A percentile compares a stretch with the other conserved stretches of the same genome.
These are phyloP conservation scores for Physcomitrellopsis africana DNA, from an alignment of 225 moss, liverwort and hornwort species.

Conservation along the genomic window DNA sequence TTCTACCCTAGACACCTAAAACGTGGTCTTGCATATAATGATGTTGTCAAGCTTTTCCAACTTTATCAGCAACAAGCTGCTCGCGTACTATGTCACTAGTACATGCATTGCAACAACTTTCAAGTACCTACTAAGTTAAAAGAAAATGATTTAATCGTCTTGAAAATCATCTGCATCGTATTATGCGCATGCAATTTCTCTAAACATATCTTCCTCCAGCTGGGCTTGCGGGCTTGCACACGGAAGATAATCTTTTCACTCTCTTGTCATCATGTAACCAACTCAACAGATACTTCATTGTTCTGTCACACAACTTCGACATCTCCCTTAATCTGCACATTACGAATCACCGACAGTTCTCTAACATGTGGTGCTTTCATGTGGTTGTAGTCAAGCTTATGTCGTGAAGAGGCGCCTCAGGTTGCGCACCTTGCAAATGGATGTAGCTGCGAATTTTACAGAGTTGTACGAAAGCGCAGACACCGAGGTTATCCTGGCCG, in stretches of 20 bases:
- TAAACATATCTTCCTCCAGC: too few relatives aligned
- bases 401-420: conserved; percentile 81
- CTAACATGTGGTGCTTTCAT: conserved; percentile 8
- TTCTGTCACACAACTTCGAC: too few relatives aligned
- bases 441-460: conserved; percentile 67
- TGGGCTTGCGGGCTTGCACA: too few relatives aligned
- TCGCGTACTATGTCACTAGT: too few relatives aligned
- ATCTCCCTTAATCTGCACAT: too few relatives aligned
- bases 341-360: background rate
- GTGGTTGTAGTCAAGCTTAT: conserved; percentile 67
- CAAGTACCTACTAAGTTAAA: too few relatives aligned
- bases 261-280: too few relatives aligned
- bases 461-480: conserved; percentile 88
- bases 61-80: too few relatives aligned
- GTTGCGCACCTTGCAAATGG: conserved; percentile 83
- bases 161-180: conserved; percentile 1
- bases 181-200: background rate
- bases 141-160: background rate
- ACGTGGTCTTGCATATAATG: conserved; percentile 2
- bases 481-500: conserved; percentile 89
- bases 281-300: too few relatives aligned
- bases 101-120: too few relatives aligned
- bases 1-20: background rate
- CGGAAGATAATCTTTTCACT: too few relatives aligned
- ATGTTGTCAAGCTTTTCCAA: background rate